Conservation (phyloP, 129 eudicot species). For the Kitagawia praeruptora region DNA sequence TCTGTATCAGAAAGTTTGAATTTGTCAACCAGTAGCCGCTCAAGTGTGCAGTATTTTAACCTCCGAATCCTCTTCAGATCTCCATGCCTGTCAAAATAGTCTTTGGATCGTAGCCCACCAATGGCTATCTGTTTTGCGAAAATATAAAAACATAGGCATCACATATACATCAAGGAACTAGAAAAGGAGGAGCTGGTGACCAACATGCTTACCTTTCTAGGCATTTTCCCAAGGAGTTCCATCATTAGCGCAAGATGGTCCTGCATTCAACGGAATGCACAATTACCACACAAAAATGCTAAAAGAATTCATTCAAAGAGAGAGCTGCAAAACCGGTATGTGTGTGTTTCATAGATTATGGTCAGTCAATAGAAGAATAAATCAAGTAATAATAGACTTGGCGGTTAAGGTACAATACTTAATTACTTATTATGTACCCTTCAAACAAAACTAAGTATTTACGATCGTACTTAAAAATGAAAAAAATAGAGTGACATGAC, state of each 20-base stretch:
- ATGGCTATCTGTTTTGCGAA: constrained; percentile 51
- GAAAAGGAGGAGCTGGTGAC: neutral
- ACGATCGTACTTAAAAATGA: no score
- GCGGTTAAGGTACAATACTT: no score
- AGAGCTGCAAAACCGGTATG: neutral
- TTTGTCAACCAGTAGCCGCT: constrained; percentile 64
- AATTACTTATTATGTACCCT: no score
- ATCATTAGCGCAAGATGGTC: constrained; percentile 99
- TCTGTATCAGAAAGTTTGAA: constrained; percentile 56
- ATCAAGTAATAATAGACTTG: no score
- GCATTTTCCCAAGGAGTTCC: constrained; percentile 97
- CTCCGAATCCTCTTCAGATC: constrained; percentile 93
- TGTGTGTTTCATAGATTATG: no score
- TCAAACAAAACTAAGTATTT: neutral
- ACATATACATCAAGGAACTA: neutral
- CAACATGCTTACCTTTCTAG: constrained; percentile 57
- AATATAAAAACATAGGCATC: neutral
- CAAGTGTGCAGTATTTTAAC: constrained; percentile 60
- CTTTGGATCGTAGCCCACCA: constrained; percentile 71
- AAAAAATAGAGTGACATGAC: neutral
- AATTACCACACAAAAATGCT: neutral
- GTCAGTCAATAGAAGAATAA: no score
- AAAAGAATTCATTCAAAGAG: neutral
- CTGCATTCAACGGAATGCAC: constrained; percentile 36
- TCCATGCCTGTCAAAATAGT: constrained; percentile 91